Evolutionary conservation across 192 early-diverging fungal genomes (phyloP), one percentile per base, ranked within the genome.

Genomic region (Diversispora eburnea): DNA sequence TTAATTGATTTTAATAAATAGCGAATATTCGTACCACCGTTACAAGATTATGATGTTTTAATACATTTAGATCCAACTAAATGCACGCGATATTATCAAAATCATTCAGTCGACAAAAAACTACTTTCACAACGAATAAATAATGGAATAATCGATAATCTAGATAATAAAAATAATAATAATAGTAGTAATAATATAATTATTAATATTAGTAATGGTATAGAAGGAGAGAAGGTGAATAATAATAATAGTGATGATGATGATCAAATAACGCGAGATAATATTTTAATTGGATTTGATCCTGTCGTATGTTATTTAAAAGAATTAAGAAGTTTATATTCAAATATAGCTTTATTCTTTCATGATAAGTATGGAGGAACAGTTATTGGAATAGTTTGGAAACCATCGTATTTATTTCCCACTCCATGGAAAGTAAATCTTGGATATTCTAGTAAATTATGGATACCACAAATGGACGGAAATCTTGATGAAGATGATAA

Each of bases 11-110:
- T 70, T 10, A 81, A 69, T 62, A 73, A 58, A 64, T 83, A 88
- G 84, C 81, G 87, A 70, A 65, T 95, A 15, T 98, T 96, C 82
- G 81, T 92, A 6, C 88, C 93, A 7, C 91, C 94, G n/a, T 81
- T 92, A 15, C 67, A 76, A 41, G 91, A 92, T 62, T 98, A 95
- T 74, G 87, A 90, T 78, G 82, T 87, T 39, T 63, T 98, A 15
- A 84, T 98, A 66, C 83, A 86, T 61, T 81, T 98, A 6, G 78
- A 84, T 52, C 77, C 83, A 57, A 71, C 67, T 3, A 51, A 84
- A 57, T 91, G 91, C 70, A 84, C 88, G 8, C 80, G 88, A 12
- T 88, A 89, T 65, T 82, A 84, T 71, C 83, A 88, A 78, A 81
- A 81, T 80, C 76, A 87, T 81, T 76, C 84, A 70, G 81, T 88